Percentiles rank a stretch among this genome's conserved stretches.
Evolutionary conservation across 148 eudicot genomes (phyloP).

Genomic region (Silene latifolia): DNA sequence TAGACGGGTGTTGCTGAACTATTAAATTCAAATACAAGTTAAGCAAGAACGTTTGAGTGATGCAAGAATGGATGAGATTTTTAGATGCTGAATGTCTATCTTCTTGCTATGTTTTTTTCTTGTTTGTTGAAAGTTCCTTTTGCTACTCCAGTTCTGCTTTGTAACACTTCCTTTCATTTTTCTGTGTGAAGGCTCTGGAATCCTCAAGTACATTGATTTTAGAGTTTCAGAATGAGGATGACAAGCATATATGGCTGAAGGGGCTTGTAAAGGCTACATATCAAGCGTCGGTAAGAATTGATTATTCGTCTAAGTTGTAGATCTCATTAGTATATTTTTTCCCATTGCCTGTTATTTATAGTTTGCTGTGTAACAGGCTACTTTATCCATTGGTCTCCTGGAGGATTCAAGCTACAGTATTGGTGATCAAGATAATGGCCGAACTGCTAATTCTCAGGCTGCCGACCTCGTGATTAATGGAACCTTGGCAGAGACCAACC

Average conservation of each 20-base stretch:
- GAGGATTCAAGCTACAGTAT: slow-evolving; percentile 46
- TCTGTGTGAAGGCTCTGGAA: slow-evolving; percentile 65
- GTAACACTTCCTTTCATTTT: background rate
- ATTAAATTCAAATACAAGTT: background rate
- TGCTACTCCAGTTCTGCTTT: slow-evolving; percentile 4
- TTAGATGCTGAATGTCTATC: background rate
- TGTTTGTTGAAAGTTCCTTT: background rate
- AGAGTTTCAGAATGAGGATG: slow-evolving; percentile 69
- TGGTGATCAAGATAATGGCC: slow-evolving; percentile 42
- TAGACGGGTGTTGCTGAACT: background rate
- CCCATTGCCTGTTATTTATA: background rate
- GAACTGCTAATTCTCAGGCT: slow-evolving; percentile 37
- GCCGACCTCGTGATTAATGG: slow-evolving; percentile 94
- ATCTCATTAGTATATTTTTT: background rate
- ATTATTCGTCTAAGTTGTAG: background rate
- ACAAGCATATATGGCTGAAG: slow-evolving; percentile 73
- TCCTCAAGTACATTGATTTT: slow-evolving; percentile 78
- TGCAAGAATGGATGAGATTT: too few species aligned
- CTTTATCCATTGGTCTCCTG: slow-evolving; percentile 60
- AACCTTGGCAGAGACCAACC: slow-evolving; percentile 61
- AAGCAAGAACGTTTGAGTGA: background rate
- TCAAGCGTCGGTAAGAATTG: slow-evolving; percentile 79
- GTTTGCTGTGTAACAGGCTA: slow-evolving; percentile 47
- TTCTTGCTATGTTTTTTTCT: background rate
- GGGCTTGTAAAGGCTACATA: slow-evolving; percentile 81